Conservation (phyloP, 257 asterid genomes). For the Henckelia pumila region DNA sequence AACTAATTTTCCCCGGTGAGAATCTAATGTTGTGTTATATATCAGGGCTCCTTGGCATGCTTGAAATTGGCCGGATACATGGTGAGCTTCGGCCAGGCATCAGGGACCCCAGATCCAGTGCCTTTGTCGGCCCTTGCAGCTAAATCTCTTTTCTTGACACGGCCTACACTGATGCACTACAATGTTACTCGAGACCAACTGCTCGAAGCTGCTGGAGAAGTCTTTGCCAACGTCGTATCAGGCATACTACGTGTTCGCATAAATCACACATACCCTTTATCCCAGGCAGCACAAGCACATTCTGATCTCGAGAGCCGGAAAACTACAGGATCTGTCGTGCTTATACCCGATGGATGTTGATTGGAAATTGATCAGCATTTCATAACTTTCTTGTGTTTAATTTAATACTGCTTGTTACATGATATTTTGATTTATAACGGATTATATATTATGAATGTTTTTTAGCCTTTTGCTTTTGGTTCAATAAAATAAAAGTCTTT, state of each 20-base stretch:
- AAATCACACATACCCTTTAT: constrained; percentile 73
- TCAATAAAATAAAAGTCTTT: no score
- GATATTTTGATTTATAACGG: background rate
- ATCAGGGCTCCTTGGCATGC: constrained; percentile 86
- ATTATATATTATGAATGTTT: no score
- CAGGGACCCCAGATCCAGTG: constrained; percentile 74
- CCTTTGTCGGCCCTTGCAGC: constrained; percentile 65
- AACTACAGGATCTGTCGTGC: constrained; percentile 84
- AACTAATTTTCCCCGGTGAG: background rate
- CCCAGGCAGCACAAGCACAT: constrained; percentile 85
- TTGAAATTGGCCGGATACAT: constrained; percentile 79
- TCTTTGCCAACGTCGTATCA: constrained; percentile 56
- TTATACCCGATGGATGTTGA: constrained; percentile 53
- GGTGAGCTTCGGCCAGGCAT: constrained; percentile 93
- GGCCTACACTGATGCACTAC: constrained; percentile 81
- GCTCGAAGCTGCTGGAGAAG: constrained; percentile 72
- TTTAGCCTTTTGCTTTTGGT: background rate
- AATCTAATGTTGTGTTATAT: constrained; percentile 19
- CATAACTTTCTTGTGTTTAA: background rate
- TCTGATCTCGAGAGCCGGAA: constrained; percentile 72
- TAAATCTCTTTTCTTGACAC: constrained; percentile 81
- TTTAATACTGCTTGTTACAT: background rate
- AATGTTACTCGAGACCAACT: constrained; percentile 58
- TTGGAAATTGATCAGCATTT: background rate
- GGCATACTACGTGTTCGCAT: constrained; percentile 64